Percentiles rank a stretch among this genome's conserved stretches.
Evolutionary conservation across 768 basidiomycete genomes (phyloP).

Genomic region (Amanita pallidorosea): DNA sequence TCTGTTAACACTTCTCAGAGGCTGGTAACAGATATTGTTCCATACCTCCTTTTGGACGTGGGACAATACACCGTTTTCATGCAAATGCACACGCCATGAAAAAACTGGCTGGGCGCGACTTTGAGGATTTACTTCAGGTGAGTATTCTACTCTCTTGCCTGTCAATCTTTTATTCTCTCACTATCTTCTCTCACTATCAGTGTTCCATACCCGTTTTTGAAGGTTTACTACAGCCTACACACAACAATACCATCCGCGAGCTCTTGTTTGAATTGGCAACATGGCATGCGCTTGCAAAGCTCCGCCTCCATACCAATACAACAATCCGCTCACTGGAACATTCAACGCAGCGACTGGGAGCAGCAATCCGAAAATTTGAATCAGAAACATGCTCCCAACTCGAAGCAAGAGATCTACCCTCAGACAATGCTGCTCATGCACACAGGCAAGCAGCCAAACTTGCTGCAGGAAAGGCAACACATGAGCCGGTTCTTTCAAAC

Average conservation of each 20-base stretch:
- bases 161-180: no score
- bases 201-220: slow-evolving; percentile 24
- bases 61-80: slow-evolving; percentile 24
- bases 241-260: slow-evolving; percentile 16
- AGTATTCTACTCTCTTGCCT: no score
- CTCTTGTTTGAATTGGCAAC: slow-evolving; percentile 19
- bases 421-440: slow-evolving; percentile 13
- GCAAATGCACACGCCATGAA: slow-evolving; percentile 22
- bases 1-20: neutral
- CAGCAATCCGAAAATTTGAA: slow-evolving; percentile 15
- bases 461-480: neutral
- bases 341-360: slow-evolving; percentile 18
- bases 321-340: slow-evolving; percentile 16
- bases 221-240: slow-evolving; percentile 19
- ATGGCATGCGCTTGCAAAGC: slow-evolving; percentile 23
- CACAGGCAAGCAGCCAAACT: slow-evolving; percentile 8
- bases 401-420: slow-evolving; percentile 14
- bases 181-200: slow-evolving; percentile 10
- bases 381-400: slow-evolving; percentile 10
- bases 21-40: slow-evolving; percentile 14
- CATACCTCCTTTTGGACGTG: slow-evolving; percentile 18
- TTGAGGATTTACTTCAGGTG: slow-evolving; percentile 33
- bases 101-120: slow-evolving; percentile 22
- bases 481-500: neutral
- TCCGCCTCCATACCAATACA: slow-evolving; percentile 14